Conservation (phyloP, 2,329 filamentous ascomycete species). For the Botryotinia narcissicola region DNA sequence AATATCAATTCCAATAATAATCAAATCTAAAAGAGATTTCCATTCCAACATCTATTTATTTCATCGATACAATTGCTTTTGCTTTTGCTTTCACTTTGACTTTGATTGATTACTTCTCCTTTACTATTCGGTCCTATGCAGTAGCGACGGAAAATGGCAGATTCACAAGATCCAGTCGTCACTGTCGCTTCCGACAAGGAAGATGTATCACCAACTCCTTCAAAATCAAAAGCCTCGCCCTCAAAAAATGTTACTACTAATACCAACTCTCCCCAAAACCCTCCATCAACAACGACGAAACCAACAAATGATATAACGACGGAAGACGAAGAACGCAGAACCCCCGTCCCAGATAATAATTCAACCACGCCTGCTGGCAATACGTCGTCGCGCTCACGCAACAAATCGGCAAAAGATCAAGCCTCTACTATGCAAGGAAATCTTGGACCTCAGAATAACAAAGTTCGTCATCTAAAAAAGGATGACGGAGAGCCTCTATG, state of each 20-base stretch:
- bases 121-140: neutral
- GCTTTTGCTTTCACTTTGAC: neutral
- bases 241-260: constrained; percentile 33
- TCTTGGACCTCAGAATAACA: constrained; percentile 41
- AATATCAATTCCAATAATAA: neutral
- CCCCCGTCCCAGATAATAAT: constrained; percentile 28
- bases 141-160: constrained; percentile 15
- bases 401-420: constrained; percentile 28
- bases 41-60: neutral
- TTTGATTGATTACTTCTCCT: neutral
- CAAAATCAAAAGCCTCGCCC: constrained; percentile 22
- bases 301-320: constrained; percentile 30
- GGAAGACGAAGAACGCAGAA: constrained; percentile 38
- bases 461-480: constrained; percentile 83
- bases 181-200: constrained; percentile 31
- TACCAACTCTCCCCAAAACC: constrained; percentile 31
- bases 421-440: constrained; percentile 31
- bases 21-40: neutral
- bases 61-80: neutral
- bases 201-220: constrained; percentile 19
- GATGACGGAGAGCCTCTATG: constrained; percentile 84
- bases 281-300: constrained; percentile 27
- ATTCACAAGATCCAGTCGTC: constrained; percentile 16
- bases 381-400: constrained; percentile 27
- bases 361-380: constrained; percentile 27